Evolutionary conservation across 73 alveolate genomes (phyloP).

Genomic region (Blepharisma japonicum): DNA sequence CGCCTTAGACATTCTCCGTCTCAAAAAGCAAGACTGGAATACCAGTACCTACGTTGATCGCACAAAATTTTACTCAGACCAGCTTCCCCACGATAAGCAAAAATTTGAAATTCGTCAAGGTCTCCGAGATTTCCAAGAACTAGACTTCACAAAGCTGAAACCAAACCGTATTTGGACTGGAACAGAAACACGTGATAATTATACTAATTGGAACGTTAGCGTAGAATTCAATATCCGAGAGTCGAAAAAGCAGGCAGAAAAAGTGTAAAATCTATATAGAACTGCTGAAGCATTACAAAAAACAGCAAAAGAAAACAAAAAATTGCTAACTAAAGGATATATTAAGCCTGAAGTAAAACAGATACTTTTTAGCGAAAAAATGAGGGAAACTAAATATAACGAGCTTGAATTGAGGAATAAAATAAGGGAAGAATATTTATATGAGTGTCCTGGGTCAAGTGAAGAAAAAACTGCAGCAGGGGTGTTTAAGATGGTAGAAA

Average conservation of each 20-base stretch:
- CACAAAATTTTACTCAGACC: neutral
- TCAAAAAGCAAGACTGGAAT: slow-evolving; percentile 51
- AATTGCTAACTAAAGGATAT: slow-evolving; percentile 38
- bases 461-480: slow-evolving; percentile 54
- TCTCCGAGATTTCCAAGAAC: slow-evolving; percentile 31
- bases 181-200: slow-evolving; percentile 52
- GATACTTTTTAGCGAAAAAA: slow-evolving; percentile 21
- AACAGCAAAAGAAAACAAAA: slow-evolving; percentile 33
- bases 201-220: slow-evolving; percentile 60
- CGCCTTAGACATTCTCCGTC: slow-evolving; percentile 39
- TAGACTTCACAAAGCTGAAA: slow-evolving; percentile 29
- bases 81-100: slow-evolving; percentile 28
- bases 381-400: slow-evolving; percentile 35
- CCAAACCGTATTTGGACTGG: slow-evolving; percentile 45
- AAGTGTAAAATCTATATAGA: slow-evolving; percentile 27
- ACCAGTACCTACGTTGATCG: slow-evolving; percentile 36
- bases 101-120: slow-evolving; percentile 31
- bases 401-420: slow-evolving; percentile 41
- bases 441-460: slow-evolving; percentile 50
- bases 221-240: slow-evolving; percentile 41
- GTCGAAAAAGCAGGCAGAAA: slow-evolving; percentile 39
- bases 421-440: slow-evolving; percentile 36
- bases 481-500: slow-evolving; percentile 46
- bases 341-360: slow-evolving; percentile 41
- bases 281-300: slow-evolving; percentile 32